Evolutionary conservation across 164 flowering plant species (phyloP), one percentile per base, ranked within the genome.

Genomic region (Magnolia kwangsiensis): DNA sequence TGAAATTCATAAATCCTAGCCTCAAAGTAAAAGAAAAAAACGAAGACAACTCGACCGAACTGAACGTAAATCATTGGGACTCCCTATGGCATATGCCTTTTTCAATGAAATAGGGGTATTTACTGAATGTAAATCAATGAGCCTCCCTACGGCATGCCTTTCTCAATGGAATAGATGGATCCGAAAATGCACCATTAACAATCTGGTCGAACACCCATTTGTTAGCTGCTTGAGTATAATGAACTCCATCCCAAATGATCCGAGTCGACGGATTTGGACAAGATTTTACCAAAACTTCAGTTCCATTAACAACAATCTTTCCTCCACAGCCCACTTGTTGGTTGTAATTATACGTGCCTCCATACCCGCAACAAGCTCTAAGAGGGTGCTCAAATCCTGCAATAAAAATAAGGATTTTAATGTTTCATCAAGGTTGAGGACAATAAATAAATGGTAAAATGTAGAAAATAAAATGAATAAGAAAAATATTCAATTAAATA

Each of bases 241-340:
- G 97, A 8, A 91, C 85, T 1, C 98, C 97, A 68, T 93, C 99
- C 98, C 99, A 92, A 58, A 67, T 88, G n/a, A 94, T 81, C 69
- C 27, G 16, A 4, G 59, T 78, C 20, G 81, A 73, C 7, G 97
- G 96, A 74, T 91, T 80, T 50, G 82, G 66, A 74, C 99, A 93
- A 2, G 92, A 76, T 19, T 76, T 84, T 0, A 89, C 18, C 50
- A 87, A 13, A 4, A 90, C 76, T 50, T 86, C 78, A 73, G 80
- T 87, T 0, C 94, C 96, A 29, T 84, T 73, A 74, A 84, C 84
- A 14, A 0, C 73, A 0, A 75, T 73, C 78, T 74, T 89, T 10
- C 76, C 81, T 61, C 98, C 98, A 74, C 98, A 95, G 0, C 93
- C 87, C 14, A 80, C 1, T 20, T 80, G 8, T 66, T 10, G 64